Evolutionary conservation across 345 rosid species (phyloP).

Genomic region (Iberis pinnata): DNA sequence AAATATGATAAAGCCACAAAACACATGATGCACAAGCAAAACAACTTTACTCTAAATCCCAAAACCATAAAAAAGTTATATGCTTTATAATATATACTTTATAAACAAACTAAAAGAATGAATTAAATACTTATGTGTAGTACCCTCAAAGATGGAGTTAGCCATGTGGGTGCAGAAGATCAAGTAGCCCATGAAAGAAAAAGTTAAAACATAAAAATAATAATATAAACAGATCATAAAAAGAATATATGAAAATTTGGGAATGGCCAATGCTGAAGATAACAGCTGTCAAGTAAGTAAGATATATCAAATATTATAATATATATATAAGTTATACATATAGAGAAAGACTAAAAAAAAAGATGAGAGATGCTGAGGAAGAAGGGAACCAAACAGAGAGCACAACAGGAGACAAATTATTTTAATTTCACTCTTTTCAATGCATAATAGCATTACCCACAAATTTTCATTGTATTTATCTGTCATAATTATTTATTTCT

Average conservation of each 20-base stretch:
- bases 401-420: constrained; percentile 66
- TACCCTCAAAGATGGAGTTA: constrained; percentile 31
- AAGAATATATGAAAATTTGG: constrained; percentile 24
- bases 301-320: background rate
- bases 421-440: constrained; percentile 23
- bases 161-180: constrained; percentile 33
- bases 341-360: constrained; percentile 12
- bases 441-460: constrained; percentile 36
- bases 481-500: constrained; percentile 17
- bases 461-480: constrained; percentile 19
- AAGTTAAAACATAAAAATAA: constrained; percentile 9
- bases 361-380: constrained; percentile 32
- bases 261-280: constrained; percentile 29
- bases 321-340: background rate
- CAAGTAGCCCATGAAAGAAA: constrained; percentile 22
- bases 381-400: constrained; percentile 68
- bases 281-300: constrained; percentile 24
- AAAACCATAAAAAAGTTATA: constrained; percentile 16
- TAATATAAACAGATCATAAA: constrained; percentile 13
- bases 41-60: constrained; percentile 15
- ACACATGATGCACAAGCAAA: constrained; percentile 24
- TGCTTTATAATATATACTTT: constrained; percentile 2
- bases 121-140: constrained; percentile 23
- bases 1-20: constrained; percentile 7
- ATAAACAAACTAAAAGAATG: too few species aligned